Conservation (phyloP, 768 basidiomycete species). For the Amanita rubescens region DNA sequence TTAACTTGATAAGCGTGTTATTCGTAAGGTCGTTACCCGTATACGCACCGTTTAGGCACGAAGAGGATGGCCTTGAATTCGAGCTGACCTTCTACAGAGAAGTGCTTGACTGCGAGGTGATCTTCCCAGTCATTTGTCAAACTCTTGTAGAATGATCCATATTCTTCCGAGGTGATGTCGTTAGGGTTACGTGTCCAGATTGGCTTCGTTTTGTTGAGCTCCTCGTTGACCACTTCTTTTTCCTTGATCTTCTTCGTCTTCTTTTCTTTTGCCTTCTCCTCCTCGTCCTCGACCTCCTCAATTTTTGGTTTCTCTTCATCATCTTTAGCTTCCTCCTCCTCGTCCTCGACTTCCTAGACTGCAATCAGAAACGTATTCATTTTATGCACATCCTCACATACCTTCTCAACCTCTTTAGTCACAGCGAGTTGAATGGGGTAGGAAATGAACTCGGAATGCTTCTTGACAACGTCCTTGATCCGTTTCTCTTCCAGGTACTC, state of each 20-base stretch:
- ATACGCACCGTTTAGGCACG: conserved; percentile 83
- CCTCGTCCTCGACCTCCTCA: conserved; percentile 79
- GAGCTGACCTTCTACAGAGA: conserved; percentile 99
- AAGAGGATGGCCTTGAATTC: conserved; percentile 99
- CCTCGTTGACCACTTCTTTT: conserved; percentile 81
- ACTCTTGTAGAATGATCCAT: conserved; percentile 97
- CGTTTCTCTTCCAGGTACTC: conserved; percentile 99
- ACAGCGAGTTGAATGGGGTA: conserved; percentile 99
- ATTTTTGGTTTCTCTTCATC: conserved; percentile 72
- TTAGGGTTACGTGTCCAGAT: conserved; percentile 98
- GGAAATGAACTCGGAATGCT: conserved; percentile 99
- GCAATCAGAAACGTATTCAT: conserved; percentile 12
- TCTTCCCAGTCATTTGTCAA: conserved; percentile 99
- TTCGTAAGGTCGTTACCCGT: not conserved
- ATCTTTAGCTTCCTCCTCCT: conserved; percentile 88
- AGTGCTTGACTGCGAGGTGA: conserved; percentile 98
- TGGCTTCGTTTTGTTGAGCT: conserved; percentile 99
- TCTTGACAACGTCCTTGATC: conserved; percentile 99
- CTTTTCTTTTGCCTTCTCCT: conserved; percentile 81
- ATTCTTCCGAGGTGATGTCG: conserved; percentile 92
- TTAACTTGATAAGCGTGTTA: conserved; percentile 1
- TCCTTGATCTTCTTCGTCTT: conserved; percentile 95
- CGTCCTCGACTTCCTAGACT: not conserved
- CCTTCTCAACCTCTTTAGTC: conserved; percentile 99
- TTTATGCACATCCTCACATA: conserved; percentile 24